Base-by-base conservation (phyloP, 148 eudicot species). In the Rheum nobile region DNA sequence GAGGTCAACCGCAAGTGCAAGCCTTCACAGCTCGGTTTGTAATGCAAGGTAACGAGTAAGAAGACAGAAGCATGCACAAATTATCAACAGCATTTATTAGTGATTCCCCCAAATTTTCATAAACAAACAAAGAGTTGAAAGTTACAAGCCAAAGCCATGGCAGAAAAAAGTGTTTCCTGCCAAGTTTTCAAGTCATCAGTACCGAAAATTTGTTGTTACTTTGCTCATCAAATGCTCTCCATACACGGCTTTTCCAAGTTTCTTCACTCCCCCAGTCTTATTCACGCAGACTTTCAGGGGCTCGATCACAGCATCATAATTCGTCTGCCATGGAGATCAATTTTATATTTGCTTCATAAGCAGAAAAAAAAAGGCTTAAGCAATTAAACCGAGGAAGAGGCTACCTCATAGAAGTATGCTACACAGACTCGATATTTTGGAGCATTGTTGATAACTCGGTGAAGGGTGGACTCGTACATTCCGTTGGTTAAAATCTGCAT, bases 361-460 rank as follows among this genome's bases (percentile, higher is more conserved):
- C 28, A 31, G 4, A 7, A 63, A 59, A 13, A 28, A 65, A 0
- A 31, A 6, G 0, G 22, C 70, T 31, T 65, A 54, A 52, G n/a
- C 29, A 43, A 42, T 12, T 17, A 21, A 13, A 4, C n/a, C 2
- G 61, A 26, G 21, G 17, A 37, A 65, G 48, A 63, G 31, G 43
- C 47, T 59, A 73, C 98, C 98, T 94, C 98, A 14, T 94, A 91
- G 72, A 94, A 94, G 82, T 94, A 91, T 12, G 96, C 98, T 48
- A 87, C 88, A 65, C 88, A 90, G 44, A 88, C 84, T 12, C 97
- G 93, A 77, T 86, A 95, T 68, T 78, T 89, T 8, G 89, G 82
- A 69, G 89, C 84, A 47, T 77, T 80, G 81, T 95, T 91, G 76
- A 87, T 80, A 68, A 95, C 98, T 71, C 86, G 88, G 77, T 95